phyloP scores from a whole-genome alignment of 2,329 filamentous ascomycete genomes.

The Lasiodiplodia hormozganensis region DNA sequence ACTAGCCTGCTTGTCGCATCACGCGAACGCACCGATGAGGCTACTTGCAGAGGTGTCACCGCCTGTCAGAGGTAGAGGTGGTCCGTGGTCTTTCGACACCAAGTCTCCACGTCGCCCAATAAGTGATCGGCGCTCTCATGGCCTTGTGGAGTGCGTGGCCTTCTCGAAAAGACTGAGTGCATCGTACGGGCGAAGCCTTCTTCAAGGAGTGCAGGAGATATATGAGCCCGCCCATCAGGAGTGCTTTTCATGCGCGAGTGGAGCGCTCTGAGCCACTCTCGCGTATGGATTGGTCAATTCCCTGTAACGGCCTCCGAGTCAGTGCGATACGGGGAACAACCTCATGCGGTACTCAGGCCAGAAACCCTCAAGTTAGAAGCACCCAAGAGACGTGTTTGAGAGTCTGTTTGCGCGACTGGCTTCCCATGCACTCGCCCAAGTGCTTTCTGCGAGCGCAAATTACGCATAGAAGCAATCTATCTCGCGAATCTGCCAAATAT shows the following conservation, averaged over 20 bases:
- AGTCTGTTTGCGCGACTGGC: not conserved
- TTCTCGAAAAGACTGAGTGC: not conserved
- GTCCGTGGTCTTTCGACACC: not conserved
- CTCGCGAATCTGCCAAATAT: not conserved
- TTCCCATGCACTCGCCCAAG: not conserved
- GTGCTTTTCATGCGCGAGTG: slow-evolving; percentile 2
- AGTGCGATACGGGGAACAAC: slow-evolving; percentile 1
- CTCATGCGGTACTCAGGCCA: not conserved
- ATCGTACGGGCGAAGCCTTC: not conserved
- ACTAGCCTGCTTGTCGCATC: not conserved
- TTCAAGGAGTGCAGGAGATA: not conserved
- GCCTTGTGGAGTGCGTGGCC: not conserved
- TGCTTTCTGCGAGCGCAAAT: not conserved
- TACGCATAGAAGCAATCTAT: not conserved
- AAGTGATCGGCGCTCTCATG: not conserved
- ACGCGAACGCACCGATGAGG: not conserved
- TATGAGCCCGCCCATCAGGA: slow-evolving; percentile 9
- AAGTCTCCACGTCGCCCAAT: not conserved
- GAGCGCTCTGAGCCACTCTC: not conserved
- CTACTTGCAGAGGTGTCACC: not conserved
- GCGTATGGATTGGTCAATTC: slow-evolving; percentile 1
- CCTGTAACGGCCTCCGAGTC: not conserved
- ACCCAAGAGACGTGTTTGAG: not conserved
- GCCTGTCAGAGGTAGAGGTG: not conserved
- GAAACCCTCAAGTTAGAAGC: not conserved